phyloP scores from a whole-genome alignment of 2,329 filamentous ascomycete species.

The Claviceps pazoutovae region DNA sequence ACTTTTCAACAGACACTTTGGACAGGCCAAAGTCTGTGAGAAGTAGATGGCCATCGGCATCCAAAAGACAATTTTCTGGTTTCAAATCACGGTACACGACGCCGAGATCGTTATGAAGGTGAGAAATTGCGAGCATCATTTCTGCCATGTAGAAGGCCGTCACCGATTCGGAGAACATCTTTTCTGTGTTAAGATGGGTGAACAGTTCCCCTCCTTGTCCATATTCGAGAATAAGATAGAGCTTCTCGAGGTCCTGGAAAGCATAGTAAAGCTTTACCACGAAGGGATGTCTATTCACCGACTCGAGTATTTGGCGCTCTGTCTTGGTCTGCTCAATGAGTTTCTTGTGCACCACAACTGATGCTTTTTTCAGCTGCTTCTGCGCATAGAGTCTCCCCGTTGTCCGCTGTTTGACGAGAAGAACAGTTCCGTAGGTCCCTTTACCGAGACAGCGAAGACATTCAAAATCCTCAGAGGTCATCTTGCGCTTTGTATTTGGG shows the following conservation, averaged over 20 bases:
- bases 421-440: constrained; percentile 87
- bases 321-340: constrained; percentile 96
- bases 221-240: constrained; percentile 95
- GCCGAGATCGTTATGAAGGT: constrained; percentile 81
- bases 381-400: constrained; percentile 90
- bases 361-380: constrained; percentile 97
- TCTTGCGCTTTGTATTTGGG: constrained; percentile 55
- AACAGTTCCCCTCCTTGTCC: constrained; percentile 95
- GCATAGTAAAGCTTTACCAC: constrained; percentile 97
- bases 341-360: constrained; percentile 86
- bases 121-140: constrained; percentile 85
- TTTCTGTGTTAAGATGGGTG: constrained; percentile 82
- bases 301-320: constrained; percentile 86
- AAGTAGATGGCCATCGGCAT: constrained; percentile 80
- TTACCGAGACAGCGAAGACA: constrained; percentile 86
- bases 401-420: constrained; percentile 77
- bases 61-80: constrained; percentile 91
- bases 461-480: constrained; percentile 84
- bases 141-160: constrained; percentile 98
- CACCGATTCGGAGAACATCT: constrained; percentile 84
- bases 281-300: constrained; percentile 90
- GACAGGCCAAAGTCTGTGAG: constrained; percentile 94
- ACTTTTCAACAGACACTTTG: constrained; percentile 67
- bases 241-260: constrained; percentile 94
- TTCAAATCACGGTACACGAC: constrained; percentile 96